These are phyloP conservation scores for Hansfordia pulvinata DNA, from an alignment of 2,329 filamentous ascomycete genomes.

Conservation along the genomic window DNA sequence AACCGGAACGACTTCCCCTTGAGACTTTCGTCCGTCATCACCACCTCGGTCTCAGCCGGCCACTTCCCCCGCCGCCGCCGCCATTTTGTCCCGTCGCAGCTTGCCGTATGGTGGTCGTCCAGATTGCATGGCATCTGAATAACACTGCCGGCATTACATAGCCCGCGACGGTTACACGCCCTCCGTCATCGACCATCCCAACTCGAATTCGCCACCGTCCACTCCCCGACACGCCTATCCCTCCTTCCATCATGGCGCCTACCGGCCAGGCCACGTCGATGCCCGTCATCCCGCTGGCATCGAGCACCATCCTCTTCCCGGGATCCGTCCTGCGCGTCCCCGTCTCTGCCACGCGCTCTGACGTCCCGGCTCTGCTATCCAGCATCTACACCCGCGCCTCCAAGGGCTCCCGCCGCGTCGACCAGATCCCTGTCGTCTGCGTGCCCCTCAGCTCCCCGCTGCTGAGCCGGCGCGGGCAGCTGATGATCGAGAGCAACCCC, in stretches of 20 bases:
- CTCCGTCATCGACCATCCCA: too few species aligned
- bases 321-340: constrained; percentile 76
- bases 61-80: too few species aligned
- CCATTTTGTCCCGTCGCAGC: too few species aligned
- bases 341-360: constrained; percentile 64
- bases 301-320: constrained; percentile 71
- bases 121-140: too few species aligned
- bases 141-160: too few species aligned
- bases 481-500: constrained; percentile 54
- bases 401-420: constrained; percentile 50
- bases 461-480: constrained; percentile 61
- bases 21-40: too few species aligned
- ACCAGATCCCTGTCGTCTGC: constrained; percentile 69
- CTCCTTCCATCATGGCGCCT: constrained; percentile 13
- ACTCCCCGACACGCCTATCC: constrained; percentile 4
- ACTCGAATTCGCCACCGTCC: constrained; percentile 1
- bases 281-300: constrained; percentile 71
- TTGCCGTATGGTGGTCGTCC: too few species aligned
- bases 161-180: too few species aligned
- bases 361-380: constrained; percentile 78
- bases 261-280: constrained; percentile 31
- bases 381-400: constrained; percentile 68
- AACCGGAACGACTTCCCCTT: too few species aligned
- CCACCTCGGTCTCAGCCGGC: too few species aligned
- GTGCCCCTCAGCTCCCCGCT: constrained; percentile 70